Conservation (phyloP, 1,284 basidiomycete genomes). For the Moniliophthora roreri region DNA sequence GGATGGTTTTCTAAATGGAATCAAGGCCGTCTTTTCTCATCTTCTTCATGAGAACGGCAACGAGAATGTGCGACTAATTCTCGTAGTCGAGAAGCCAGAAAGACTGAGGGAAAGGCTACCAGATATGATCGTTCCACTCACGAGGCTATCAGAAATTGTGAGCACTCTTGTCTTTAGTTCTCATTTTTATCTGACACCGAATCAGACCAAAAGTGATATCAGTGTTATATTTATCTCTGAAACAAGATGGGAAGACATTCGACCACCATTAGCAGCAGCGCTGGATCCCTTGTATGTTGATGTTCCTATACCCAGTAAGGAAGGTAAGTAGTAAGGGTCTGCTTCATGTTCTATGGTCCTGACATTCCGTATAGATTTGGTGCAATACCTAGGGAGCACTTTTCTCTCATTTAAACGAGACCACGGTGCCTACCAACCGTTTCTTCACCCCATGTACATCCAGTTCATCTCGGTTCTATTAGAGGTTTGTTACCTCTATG, state of each 20-base stretch:
- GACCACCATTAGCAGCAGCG: slow-evolving; percentile 67
- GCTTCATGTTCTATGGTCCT: not conserved
- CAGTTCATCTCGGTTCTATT: slow-evolving; percentile 69
- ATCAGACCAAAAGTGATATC: slow-evolving; percentile 39
- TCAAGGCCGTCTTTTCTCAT: slow-evolving; percentile 34
- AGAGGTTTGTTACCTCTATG: slow-evolving; percentile 65
- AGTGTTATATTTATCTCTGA: slow-evolving; percentile 70
- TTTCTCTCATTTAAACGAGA: slow-evolving; percentile 1
- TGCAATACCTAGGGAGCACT: not conserved
- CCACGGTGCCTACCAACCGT: slow-evolving; percentile 47
- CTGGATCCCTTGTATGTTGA: slow-evolving; percentile 79
- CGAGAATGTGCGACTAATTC: slow-evolving; percentile 45
- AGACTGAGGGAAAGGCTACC: slow-evolving; percentile 62
- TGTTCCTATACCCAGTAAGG: slow-evolving; percentile 54
- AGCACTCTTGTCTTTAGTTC: slow-evolving; percentile 26
- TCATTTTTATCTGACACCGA: slow-evolving; percentile 8
- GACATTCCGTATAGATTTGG: not conserved
- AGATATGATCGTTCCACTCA: slow-evolving; percentile 67
- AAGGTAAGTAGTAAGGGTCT: slow-evolving; percentile 42
- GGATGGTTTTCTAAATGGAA: slow-evolving; percentile 67
- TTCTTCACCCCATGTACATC: slow-evolving; percentile 57
- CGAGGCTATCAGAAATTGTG: slow-evolving; percentile 75
- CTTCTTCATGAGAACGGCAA: slow-evolving; percentile 19
- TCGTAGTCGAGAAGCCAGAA: slow-evolving; percentile 72
- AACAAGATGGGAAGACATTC: slow-evolving; percentile 73